Evolutionary conservation across 1,284 basidiomycete species (phyloP), one percentile per base, ranked within the genome.

Genomic region (Microbotryum intermedium): DNA sequence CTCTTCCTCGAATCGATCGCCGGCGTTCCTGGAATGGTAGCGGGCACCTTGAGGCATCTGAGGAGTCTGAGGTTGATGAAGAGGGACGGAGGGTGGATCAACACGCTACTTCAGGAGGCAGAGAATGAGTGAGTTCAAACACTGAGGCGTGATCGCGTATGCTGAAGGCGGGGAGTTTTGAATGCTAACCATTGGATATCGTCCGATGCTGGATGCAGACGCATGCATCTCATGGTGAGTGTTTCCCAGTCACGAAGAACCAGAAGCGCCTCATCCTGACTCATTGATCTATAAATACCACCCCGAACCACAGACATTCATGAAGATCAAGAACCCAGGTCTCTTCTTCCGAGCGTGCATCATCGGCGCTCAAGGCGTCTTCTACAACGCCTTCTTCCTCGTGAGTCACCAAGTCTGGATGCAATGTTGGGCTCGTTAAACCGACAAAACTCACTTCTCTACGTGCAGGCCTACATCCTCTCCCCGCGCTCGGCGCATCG

Each of bases 1-100:
- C 77, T 95, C 50, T 88, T 95, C 76, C 79, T 95, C 48, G 92
- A 95, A 76, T 86, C 82, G 55, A 83, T 95, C 55, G 94, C 94
- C 6, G 94, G 90, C 44, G 92, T 75, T 0, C 75, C 75, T 4
- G 67, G 59, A 13, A 63, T 63, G 60, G 65, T 59, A 26, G 68
- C 66, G 9, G 67, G 54, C 3, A 67, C 68, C 16, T 50, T 73
- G 4, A 23, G 73, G 6, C 70, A 72, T 43, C 58, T 94, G 26
- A 80, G 82, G 47, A 88, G 86, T 73, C 78, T 94, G 42, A 82
- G 91, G 51, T 77, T 90, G 29, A 86, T 95, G 86, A 82, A 84
- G 67, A 83, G 91, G 53, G 91, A 95, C 74, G 85, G 29, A 45
- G 45, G 58, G 1, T 61, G 57, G 57, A 65, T 63, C 30, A 56